Evolutionary conservation across 1,284 basidiomycete species (phyloP), one percentile per base, ranked within the genome.

Genomic region (Fomes fomentarius): DNA sequence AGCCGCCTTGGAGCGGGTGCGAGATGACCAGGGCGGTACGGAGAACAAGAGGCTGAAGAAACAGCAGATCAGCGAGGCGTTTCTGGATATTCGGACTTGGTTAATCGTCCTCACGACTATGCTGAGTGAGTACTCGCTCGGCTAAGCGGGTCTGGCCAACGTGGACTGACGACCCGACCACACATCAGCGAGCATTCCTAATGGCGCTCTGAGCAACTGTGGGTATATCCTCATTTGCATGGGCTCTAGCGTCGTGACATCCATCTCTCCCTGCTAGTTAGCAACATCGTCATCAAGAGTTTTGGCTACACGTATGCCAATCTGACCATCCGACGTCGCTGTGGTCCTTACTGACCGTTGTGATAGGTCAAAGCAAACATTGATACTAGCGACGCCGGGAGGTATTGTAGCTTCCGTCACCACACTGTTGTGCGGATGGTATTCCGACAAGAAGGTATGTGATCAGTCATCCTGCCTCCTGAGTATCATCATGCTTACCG

Each of bases 271-370:
- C 12, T 25, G 42, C 0, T 49, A 85, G 84, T 83, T 66, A 80
- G 82, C 65, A 84, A 84, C 61, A 69, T 84, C n/a, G 79, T 84
- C 54, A 80, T 85, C 68, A 80, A 80, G 68, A 76, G 72, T 56
- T 86, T 88, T 61, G 86, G 86, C n/a, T 88, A 86, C 57, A 83
- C 80, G 79, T 84, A 68, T 7, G 79, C n/a, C n/a, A n/a, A n/a
- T n/a, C n/a, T n/a, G n/a, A n/a, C n/a, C n/a, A n/a, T n/a, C n/a
- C n/a, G n/a, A n/a, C n/a, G n/a, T n/a, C 9, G n/a, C 7, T 26
- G 9, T 17, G 21, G 12, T 11, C 5, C 24, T 15, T 12, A 1
- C 30, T 24, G 25, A n/a, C 11, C 5, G 1, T 11, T 8, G 33
- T 28, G 9, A 2, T 50, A 85, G 83, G 10, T 76, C 83, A 4